These are phyloP conservation scores for Ogataea hybrid DNA, from an alignment of 1,139 yeast genomes.

Conservation along the genomic window DNA sequence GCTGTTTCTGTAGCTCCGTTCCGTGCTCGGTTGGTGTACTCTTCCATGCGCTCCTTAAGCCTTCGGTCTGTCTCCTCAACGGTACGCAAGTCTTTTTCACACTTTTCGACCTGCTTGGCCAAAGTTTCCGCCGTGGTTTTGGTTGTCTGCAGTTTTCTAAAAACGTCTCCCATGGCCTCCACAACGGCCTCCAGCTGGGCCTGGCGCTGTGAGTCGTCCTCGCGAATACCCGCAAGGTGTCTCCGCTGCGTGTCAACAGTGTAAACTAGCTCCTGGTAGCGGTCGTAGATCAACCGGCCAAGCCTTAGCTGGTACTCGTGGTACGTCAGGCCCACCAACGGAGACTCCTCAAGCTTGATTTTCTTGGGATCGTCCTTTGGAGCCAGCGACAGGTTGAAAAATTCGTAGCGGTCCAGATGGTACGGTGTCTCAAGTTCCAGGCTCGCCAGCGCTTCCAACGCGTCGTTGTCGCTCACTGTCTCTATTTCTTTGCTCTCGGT, in stretches of 20 bases:
- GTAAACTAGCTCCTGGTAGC: constrained; percentile 30
- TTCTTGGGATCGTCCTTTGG: constrained; percentile 7
- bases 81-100: constrained; percentile 37
- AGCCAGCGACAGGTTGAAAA: constrained; percentile 12
- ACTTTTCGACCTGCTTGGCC: constrained; percentile 47
- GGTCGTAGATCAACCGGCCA: constrained; percentile 20
- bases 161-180: constrained; percentile 45
- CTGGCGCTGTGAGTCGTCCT: constrained; percentile 51
- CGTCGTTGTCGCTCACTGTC: constrained; percentile 5
- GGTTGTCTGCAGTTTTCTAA: constrained; percentile 44
- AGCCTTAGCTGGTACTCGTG: constrained; percentile 24
- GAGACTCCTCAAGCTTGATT: constrained; percentile 5
- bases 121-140: constrained; percentile 49
- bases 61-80: constrained; percentile 22
- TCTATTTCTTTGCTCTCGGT: constrained; percentile 9
- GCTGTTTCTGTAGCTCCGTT: constrained; percentile 17
- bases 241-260: constrained; percentile 31
- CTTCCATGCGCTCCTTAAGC: constrained; percentile 20
- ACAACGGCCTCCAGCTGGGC: constrained; percentile 46
- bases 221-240: constrained; percentile 36
- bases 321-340: constrained; percentile 18
- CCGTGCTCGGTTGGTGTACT: constrained; percentile 10
- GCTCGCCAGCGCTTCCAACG: constrained; percentile 11
- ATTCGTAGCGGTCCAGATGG: constrained; percentile 20
- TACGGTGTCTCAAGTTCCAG: constrained; percentile 13